phyloP scores from a whole-genome alignment of 2,329 filamentous ascomycete genomes.

The Verticillium longisporum region DNA sequence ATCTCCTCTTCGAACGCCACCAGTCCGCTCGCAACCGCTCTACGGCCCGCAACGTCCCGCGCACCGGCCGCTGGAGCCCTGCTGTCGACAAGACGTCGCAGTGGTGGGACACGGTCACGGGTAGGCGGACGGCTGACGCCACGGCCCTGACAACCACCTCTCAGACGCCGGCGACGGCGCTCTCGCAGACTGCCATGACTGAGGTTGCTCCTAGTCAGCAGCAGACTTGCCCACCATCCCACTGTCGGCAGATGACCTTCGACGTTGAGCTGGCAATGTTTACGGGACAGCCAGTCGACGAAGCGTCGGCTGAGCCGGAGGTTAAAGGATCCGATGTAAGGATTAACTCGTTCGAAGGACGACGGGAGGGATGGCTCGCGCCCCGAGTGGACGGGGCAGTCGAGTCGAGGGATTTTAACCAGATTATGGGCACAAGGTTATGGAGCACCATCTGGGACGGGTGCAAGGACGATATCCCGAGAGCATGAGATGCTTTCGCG shows the following conservation, averaged over 20 bases:
- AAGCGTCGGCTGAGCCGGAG: not conserved
- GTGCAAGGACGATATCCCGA: not conserved
- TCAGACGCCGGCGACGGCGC: not conserved
- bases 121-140: not conserved
- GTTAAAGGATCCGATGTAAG: not conserved
- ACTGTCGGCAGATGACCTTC: not conserved
- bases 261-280: conserved; percentile 6
- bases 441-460: conserved; percentile 1
- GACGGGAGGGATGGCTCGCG: conserved; percentile 7
- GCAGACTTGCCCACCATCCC: not conserved
- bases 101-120: conserved; percentile 4
- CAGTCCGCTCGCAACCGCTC: not conserved
- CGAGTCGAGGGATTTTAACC: not conserved
- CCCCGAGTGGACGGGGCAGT: not conserved
- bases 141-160: not conserved
- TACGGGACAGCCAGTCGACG: conserved; percentile 1
- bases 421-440: not conserved
- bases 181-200: not conserved
- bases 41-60: not conserved
- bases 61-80: not conserved
- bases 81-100: not conserved
- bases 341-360: conserved; percentile 7
- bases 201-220: not conserved
- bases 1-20: conserved; percentile 10
- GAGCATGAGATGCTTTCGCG: not conserved